Conservation (phyloP, 2,329 filamentous ascomycete genomes). For the Fusarium poae region DNA sequence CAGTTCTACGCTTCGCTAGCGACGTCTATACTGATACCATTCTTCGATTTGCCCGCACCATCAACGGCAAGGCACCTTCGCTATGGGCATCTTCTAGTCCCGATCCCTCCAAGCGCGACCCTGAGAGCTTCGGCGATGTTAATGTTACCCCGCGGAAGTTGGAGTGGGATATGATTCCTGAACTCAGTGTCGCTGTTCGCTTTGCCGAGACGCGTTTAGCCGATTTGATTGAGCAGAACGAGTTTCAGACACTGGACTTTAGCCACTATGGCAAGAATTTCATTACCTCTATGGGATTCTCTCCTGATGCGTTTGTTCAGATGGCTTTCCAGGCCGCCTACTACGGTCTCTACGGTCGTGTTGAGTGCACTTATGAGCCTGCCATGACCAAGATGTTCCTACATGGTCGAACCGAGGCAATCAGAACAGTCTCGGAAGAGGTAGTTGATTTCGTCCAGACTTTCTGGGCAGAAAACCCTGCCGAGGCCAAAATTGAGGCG, state of each 20-base stretch:
- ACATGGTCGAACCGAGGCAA: slow-evolving; percentile 94
- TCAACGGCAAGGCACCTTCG: slow-evolving; percentile 92
- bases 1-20: slow-evolving; percentile 93
- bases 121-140: slow-evolving; percentile 91
- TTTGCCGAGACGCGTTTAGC: slow-evolving; percentile 96
- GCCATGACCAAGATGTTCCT: slow-evolving; percentile 97
- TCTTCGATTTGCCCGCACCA: slow-evolving; percentile 91
- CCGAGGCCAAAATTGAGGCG: slow-evolving; percentile 85
- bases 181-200: slow-evolving; percentile 88
- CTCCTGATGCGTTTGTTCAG: slow-evolving; percentile 96
- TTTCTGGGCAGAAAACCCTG: slow-evolving; percentile 93
- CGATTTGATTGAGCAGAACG: slow-evolving; percentile 95
- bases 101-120: slow-evolving; percentile 92
- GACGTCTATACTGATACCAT: slow-evolving; percentile 99
- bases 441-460: slow-evolving; percentile 90
- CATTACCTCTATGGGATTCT: slow-evolving; percentile 97
- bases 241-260: slow-evolving; percentile 94
- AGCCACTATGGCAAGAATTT: slow-evolving; percentile 94
- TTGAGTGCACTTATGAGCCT: slow-evolving; percentile 96
- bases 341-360: slow-evolving; percentile 92
- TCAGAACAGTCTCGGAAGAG: slow-evolving; percentile 86
- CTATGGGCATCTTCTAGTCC: slow-evolving; percentile 93
- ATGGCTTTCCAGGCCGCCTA: slow-evolving; percentile 99
- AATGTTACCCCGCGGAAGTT: slow-evolving; percentile 95
- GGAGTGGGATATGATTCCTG: slow-evolving; percentile 97